phyloP scores from a whole-genome alignment of 768 basidiomycete species.

The Hemileccinum impolitum region DNA sequence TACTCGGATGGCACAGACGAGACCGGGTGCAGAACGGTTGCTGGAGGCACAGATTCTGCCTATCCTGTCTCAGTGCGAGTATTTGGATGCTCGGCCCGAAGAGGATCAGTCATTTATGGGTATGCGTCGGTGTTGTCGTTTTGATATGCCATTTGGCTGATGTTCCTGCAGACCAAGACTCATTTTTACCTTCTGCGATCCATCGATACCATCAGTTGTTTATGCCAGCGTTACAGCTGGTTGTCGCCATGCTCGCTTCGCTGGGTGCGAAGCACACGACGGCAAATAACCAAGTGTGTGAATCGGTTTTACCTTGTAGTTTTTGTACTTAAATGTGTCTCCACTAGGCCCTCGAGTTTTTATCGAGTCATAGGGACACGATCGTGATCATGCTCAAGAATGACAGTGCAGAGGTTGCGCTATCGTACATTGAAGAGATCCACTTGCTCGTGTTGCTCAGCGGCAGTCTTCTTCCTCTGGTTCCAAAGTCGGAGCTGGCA shows the following conservation, averaged over 20 bases:
- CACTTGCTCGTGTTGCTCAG: slow-evolving; percentile 76
- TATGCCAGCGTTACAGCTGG: slow-evolving; percentile 81
- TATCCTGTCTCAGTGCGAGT: slow-evolving; percentile 80
- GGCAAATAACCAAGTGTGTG: slow-evolving; percentile 62
- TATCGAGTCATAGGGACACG: slow-evolving; percentile 80
- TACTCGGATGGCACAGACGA: slow-evolving; percentile 77
- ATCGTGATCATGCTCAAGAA: slow-evolving; percentile 80
- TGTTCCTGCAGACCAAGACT: slow-evolving; percentile 59
- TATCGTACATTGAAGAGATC: slow-evolving; percentile 73
- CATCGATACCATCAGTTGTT: slow-evolving; percentile 90
- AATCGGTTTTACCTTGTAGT: not conserved
- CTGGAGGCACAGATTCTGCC: slow-evolving; percentile 75
- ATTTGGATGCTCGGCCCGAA: slow-evolving; percentile 80
- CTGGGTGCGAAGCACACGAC: slow-evolving; percentile 66
- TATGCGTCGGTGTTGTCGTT: slow-evolving; percentile 29
- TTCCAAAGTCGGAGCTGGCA: slow-evolving; percentile 78
- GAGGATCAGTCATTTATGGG: slow-evolving; percentile 81
- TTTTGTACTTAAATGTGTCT: not conserved
- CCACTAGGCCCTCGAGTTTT: slow-evolving; percentile 70
- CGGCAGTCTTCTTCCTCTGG: slow-evolving; percentile 60
- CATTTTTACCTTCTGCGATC: slow-evolving; percentile 84
- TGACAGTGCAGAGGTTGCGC: slow-evolving; percentile 55
- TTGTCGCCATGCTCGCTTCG: slow-evolving; percentile 74
- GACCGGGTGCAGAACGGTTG: slow-evolving; percentile 80
- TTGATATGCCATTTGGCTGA: not conserved